Conservation (phyloP, 257 asterid genomes). For the Lantana camara region DNA sequence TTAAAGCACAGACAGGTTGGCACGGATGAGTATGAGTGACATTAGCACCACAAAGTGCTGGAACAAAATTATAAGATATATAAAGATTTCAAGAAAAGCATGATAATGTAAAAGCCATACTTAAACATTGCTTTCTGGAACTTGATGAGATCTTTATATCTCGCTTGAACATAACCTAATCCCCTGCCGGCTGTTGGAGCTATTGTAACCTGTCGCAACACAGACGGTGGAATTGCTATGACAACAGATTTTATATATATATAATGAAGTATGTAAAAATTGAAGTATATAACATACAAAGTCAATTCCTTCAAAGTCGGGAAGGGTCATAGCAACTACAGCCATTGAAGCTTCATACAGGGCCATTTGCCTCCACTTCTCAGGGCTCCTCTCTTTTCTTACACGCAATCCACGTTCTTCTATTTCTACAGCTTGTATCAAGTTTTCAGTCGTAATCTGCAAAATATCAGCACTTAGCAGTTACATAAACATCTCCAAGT, state of each 20-base stretch:
- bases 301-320: constrained; percentile 83
- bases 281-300: constrained; percentile 56
- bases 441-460: constrained; percentile 94
- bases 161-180: constrained; percentile 81
- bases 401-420: constrained; percentile 95
- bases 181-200: constrained; percentile 96
- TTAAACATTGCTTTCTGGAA: constrained; percentile 84
- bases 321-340: constrained; percentile 85
- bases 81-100: not conserved
- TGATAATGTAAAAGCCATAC: constrained; percentile 36
- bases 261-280: constrained; percentile 2
- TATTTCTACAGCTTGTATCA: constrained; percentile 98
- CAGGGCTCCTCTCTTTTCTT: constrained; percentile 88
- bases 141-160: constrained; percentile 68
- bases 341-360: constrained; percentile 94
- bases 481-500: too few species aligned
- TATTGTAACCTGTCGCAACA: constrained; percentile 66
- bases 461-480: constrained; percentile 20
- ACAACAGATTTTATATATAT: too few species aligned
- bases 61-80: not conserved
- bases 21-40: not conserved
- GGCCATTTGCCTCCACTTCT: constrained; percentile 92
- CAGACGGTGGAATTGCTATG: not conserved
- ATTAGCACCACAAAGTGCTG: not conserved
- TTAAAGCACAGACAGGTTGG: not conserved